Percentiles rank a stretch among this genome's conserved stretches.
Evolutionary conservation across 2,329 filamentous ascomycete genomes (phyloP).

Genomic region (Colletotrichum lindemuthianum): DNA sequence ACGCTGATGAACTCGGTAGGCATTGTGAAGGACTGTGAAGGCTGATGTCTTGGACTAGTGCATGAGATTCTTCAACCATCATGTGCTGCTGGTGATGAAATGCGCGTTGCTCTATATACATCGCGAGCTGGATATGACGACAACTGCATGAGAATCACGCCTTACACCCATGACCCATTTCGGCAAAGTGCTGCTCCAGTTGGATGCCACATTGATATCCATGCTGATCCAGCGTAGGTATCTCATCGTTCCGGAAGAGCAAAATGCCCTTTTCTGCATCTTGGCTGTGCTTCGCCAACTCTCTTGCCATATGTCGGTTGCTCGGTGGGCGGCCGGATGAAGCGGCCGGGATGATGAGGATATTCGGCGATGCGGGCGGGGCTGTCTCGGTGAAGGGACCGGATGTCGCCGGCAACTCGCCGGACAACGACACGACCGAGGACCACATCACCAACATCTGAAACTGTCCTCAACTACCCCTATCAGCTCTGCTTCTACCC

Average conservation of each 20-base stretch:
- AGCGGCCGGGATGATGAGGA: too few species aligned
- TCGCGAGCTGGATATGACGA: slow-evolving; percentile 36
- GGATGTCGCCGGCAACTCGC: slow-evolving; percentile 15
- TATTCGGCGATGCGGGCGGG: slow-evolving; percentile 1
- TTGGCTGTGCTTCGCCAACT: not conserved
- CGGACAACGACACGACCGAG: not conserved
- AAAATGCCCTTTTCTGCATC: not conserved
- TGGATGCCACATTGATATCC: slow-evolving; percentile 20
- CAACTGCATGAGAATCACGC: slow-evolving; percentile 41
- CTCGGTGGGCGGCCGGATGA: too few species aligned
- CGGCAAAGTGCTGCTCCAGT: slow-evolving; percentile 28
- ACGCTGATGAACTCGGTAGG: slow-evolving; percentile 67
- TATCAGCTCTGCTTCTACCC: slow-evolving; percentile 20
- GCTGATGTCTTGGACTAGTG: not conserved
- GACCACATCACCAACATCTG: not conserved
- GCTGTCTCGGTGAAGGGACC: not conserved
- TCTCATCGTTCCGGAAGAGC: not conserved
- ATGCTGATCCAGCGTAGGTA: not conserved
- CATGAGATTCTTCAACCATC: not conserved
- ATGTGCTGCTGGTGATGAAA: not conserved
- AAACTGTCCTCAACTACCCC: not conserved
- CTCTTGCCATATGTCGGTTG: too few species aligned
- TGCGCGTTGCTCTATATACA: slow-evolving; percentile 29
- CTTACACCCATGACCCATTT: slow-evolving; percentile 37
- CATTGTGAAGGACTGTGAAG: slow-evolving; percentile 43